phyloP scores from a whole-genome alignment of 2,329 filamentous ascomycete species.

The Pyrenophora seminiperda region DNA sequence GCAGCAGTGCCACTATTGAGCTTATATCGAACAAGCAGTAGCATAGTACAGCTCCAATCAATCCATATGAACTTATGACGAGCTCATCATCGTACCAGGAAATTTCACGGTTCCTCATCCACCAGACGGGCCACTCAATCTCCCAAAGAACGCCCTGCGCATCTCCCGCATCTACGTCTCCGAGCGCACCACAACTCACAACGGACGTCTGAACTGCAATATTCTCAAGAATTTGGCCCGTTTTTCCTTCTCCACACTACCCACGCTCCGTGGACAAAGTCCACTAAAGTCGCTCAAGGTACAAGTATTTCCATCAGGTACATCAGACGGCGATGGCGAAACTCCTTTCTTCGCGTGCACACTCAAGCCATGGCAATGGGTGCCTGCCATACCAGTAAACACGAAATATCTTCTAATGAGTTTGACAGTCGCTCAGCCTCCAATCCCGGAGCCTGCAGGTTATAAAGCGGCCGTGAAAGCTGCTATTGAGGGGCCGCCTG shows the following conservation, averaged over 20 bases:
- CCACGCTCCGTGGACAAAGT: slow-evolving; percentile 17
- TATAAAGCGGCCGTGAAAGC: slow-evolving; percentile 13
- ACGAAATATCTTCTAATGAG: slow-evolving; percentile 31
- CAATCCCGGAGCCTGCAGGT: slow-evolving; percentile 20
- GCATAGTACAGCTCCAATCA: slow-evolving; percentile 8
- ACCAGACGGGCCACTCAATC: slow-evolving; percentile 3
- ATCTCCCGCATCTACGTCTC: slow-evolving; percentile 44
- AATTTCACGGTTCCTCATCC: slow-evolving; percentile 34
- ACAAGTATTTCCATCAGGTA: slow-evolving; percentile 34
- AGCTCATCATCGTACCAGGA: slow-evolving; percentile 41
- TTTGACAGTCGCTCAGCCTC: slow-evolving; percentile 31
- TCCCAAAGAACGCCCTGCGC: slow-evolving; percentile 36
- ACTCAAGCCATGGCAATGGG: slow-evolving; percentile 34
- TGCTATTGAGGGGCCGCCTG: slow-evolving; percentile 12
- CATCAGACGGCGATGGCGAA: slow-evolving; percentile 26
- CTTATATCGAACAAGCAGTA: too few species aligned
- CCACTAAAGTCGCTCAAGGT: slow-evolving; percentile 30
- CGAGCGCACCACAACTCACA: slow-evolving; percentile 41
- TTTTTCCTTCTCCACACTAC: slow-evolving; percentile 38
- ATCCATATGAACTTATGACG: slow-evolving; percentile 37
- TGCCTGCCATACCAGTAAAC: slow-evolving; percentile 33
- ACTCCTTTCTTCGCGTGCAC: slow-evolving; percentile 36
- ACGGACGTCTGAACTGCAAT: slow-evolving; percentile 44
- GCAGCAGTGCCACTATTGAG: too few species aligned
- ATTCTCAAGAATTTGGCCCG: slow-evolving; percentile 45